Evolutionary conservation across 2,329 filamentous ascomycete genomes (phyloP), one percentile per base, ranked within the genome.

Genomic region (Tothia fuscella): DNA sequence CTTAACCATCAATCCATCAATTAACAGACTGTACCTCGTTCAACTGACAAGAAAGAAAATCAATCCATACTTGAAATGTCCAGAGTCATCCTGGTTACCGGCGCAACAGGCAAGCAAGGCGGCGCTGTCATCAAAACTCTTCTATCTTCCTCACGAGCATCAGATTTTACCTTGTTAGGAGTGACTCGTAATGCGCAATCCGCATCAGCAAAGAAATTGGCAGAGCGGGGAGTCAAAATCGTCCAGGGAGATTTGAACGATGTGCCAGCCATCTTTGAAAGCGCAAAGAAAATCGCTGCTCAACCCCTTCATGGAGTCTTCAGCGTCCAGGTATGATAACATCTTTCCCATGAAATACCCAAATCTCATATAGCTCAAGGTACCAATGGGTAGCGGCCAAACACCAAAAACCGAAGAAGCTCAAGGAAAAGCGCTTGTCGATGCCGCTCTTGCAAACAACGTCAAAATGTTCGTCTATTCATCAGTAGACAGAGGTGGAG

Each of bases 391-490:
- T 34, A 57, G 58, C 32, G 63, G 58, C 39, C 58, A 59, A 47
- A 21, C 60, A 6, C 55, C 60, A 31, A 61, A 62, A 28, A 52
- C 54, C 47, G 70, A 74, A 56, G 65, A 72, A 46, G 46, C 49
- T 1, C 75, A 82, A 55, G 78, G 76, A 41, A 76, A 68, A 30
- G 64, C 58, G 0, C 58, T 82, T 6, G 63, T 80, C 42, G 71
- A 79, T 44, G 71, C 66, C n/a, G 64, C 72, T 3, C 52, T 80
- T 44, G 65, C 67, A 20, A 56, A 70, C 20, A 64, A 65, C 10
- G 71, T 81, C 29, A 61, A 66, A 45, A 69, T 76, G 51, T 78
- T 82, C 49, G 68, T 82, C 33, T 82, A 80, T 58, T 71, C 67
- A 22, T 74, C 68, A 40, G 74, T 80, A 20, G 78, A 82, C 47